Conservation (phyloP, 1,284 basidiomycete species). For the Puccinia novopanici region DNA sequence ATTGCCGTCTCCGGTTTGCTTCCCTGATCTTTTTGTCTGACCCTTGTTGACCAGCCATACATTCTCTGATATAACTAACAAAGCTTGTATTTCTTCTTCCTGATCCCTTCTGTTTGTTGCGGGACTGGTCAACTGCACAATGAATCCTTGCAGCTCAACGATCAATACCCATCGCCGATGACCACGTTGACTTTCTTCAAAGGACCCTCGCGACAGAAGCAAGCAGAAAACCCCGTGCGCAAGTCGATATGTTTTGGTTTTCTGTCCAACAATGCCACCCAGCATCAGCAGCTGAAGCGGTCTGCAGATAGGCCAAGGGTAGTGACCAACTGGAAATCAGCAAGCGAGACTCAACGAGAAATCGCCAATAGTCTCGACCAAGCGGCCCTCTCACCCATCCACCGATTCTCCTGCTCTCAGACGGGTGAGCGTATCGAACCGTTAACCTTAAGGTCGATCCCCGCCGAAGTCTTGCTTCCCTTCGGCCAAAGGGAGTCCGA, state of each 20-base stretch:
- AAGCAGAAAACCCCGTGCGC: background rate
- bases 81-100: background rate
- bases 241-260: constrained; percentile 8
- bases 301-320: constrained; percentile 2
- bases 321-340: constrained; percentile 14
- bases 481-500: background rate
- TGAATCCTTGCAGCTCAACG: background rate
- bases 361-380: background rate
- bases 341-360: constrained; percentile 2
- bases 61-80: background rate
- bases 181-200: constrained; percentile 21
- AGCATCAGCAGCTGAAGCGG: too few relatives aligned
- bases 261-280: background rate
- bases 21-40: background rate
- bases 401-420: background rate
- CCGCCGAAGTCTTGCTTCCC: constrained; percentile 4
- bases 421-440: constrained; percentile 6
- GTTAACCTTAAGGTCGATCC: background rate
- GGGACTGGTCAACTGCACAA: background rate
- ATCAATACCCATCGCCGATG: background rate
- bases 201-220: background rate
- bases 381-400: background rate
- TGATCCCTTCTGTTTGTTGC: too few relatives aligned
- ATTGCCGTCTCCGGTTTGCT: background rate
- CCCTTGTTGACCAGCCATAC: background rate